Percentiles rank a stretch among this genome's conserved stretches.
Evolutionary conservation across 345 rosid species (phyloP).

Genomic region (Arabis hirsuta): DNA sequence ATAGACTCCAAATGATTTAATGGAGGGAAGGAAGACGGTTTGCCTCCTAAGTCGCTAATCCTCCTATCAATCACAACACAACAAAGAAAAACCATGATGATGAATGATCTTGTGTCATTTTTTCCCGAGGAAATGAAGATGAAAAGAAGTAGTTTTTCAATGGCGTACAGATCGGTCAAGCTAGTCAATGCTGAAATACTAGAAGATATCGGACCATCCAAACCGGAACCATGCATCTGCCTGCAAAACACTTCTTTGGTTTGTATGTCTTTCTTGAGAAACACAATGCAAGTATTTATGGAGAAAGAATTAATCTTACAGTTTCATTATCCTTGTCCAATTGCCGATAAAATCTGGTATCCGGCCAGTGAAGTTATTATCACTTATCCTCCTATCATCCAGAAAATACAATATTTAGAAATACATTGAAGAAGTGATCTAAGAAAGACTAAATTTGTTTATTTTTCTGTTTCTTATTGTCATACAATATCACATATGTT

Average conservation of each 20-base stretch:
- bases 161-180: constrained; percentile 75
- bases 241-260: constrained; percentile 47
- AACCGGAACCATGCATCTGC: constrained; percentile 74
- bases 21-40: constrained; percentile 58
- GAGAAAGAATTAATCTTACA: constrained; percentile 53
- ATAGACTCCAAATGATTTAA: constrained; percentile 58
- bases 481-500: neutral
- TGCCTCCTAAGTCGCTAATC: constrained; percentile 76
- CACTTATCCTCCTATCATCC: constrained; percentile 71
- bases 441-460: neutral
- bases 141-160: constrained; percentile 21
- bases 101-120: constrained; percentile 12
- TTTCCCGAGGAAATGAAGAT: neutral
- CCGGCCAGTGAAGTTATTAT: constrained; percentile 67
- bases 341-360: constrained; percentile 69
- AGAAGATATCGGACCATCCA: constrained; percentile 83
- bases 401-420: constrained; percentile 18
- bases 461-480: neutral
- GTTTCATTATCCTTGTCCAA: constrained; percentile 65
- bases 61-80: constrained; percentile 54
- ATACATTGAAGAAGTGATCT: neutral
- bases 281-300: neutral
- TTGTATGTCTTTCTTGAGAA: constrained; percentile 1
- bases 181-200: constrained; percentile 62
- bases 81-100: constrained; percentile 9